phyloP scores from a whole-genome alignment of 1,284 basidiomycete species.

The Ustilago curta region DNA sequence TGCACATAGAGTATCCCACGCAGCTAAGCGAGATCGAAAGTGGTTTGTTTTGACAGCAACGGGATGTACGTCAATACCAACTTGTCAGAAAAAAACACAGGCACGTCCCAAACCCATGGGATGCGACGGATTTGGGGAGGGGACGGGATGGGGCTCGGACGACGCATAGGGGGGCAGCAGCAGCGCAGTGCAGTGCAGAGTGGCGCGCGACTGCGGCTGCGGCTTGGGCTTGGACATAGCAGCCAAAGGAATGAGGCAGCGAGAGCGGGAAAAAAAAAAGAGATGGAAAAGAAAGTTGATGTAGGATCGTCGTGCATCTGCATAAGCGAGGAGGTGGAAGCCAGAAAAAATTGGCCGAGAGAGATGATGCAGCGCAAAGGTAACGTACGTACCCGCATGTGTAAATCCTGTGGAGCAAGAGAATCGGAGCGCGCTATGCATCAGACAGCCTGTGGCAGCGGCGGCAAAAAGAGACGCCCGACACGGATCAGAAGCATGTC shows the following conservation, averaged over 20 bases:
- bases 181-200: slow-evolving; percentile 1
- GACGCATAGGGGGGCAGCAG: neutral
- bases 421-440: slow-evolving; percentile 19
- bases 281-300: slow-evolving; percentile 18
- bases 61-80: slow-evolving; percentile 5
- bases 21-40: slow-evolving; percentile 1
- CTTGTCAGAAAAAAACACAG: slow-evolving; percentile 12
- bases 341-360: neutral
- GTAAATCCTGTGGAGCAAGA: neutral
- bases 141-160: slow-evolving; percentile 11
- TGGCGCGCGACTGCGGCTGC: neutral
- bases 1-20: neutral
- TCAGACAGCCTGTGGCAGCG: neutral
- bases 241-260: slow-evolving; percentile 16
- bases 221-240: neutral
- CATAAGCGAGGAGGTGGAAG: slow-evolving; percentile 24
- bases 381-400: slow-evolving; percentile 11
- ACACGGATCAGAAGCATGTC: slow-evolving; percentile 2
- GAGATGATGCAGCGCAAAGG: slow-evolving; percentile 37
- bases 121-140: slow-evolving; percentile 13
- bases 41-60: slow-evolving; percentile 18
- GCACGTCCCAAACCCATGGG: slow-evolving; percentile 8
- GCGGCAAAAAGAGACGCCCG: neutral
- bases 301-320: slow-evolving; percentile 16
- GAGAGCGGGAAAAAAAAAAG: neutral